Evolutionary conservation across 2,329 filamentous ascomycete genomes (phyloP), one percentile per base, ranked within the genome.

Genomic region (Ascosphaera apis): DNA sequence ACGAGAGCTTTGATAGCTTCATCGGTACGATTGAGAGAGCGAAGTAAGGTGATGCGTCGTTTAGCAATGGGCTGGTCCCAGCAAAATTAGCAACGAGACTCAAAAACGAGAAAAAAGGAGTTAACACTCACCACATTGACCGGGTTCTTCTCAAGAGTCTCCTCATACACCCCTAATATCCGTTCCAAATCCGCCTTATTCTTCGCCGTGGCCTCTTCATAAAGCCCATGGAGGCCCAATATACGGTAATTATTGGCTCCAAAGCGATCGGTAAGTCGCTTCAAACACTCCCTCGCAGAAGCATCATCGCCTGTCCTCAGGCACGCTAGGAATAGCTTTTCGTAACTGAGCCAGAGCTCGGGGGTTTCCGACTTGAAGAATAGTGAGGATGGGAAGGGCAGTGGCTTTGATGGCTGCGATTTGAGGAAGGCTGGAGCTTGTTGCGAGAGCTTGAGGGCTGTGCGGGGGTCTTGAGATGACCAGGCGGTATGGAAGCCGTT

Each of bases 291-390:
- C 43, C 72, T 70, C 16, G 88, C 88, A 16, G 79, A 70, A 43
- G 70, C 61, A 46, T 91, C 76, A 53, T 95, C 80, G 37, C 80
- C 78, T 0, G 80, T 83, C 35, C 80, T 76, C 27, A 98, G 67
- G 48, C 80, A 88, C 19, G 82, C 72, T 23, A 88, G 61, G 44
- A 95, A 62, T 13, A 95, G 66, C 51, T 91, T 88, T 58, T 95
- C 86, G 55, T 88, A 79, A 31, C 70, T 71, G 12, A 68, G 68
- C 83, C 86, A 95, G 49, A 80, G 65, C 44, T 91, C 82, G 37
- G 78, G 65, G 0, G 73, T 74, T 52, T 93, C 84, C 19, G 55
- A 52, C 30, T 58, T 56, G 39, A 58, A 52, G 45, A 69, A 54
- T 36, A 66, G 52, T 5, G 58, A 65, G 36, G 67, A 55, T 34